A percentile compares a stretch with the other conserved stretches of the same genome.
Evolutionary conservation across 768 basidiomycete species (phyloP).

Genomic region (Tulasnella sp.): DNA sequence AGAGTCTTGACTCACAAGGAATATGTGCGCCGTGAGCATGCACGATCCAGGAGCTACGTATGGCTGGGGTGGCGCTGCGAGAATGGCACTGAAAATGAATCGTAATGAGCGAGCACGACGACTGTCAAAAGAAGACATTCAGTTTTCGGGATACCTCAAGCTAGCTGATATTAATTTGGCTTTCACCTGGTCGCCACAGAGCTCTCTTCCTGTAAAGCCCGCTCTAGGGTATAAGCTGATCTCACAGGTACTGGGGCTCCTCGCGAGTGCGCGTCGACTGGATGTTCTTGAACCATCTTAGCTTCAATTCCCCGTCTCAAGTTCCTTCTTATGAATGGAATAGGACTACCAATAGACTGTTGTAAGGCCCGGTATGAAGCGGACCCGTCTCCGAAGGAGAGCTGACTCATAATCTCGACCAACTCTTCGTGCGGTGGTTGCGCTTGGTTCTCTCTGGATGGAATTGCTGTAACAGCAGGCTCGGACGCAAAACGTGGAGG

Average conservation of each 20-base stretch:
- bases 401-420: not conserved
- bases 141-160: too few relatives aligned
- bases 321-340: slow-evolving; percentile 2
- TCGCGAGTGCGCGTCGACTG: not conserved
- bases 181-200: not conserved
- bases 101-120: not conserved
- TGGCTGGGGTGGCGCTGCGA: not conserved
- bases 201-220: not conserved
- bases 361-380: not conserved
- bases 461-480: too few relatives aligned
- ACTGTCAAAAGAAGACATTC: too few relatives aligned
- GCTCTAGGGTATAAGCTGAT: not conserved
- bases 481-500: too few relatives aligned
- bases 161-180: too few relatives aligned
- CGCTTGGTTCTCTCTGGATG: too few relatives aligned
- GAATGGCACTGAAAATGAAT: not conserved
- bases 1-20: not conserved
- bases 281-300: not conserved
- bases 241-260: not conserved
- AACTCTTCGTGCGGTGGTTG: not conserved
- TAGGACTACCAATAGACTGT: not conserved
- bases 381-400: not conserved
- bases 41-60: not conserved
- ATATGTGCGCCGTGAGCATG: not conserved
- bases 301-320: not conserved